Conservation (phyloP, 768 basidiomycete genomes). For the Pholiota molesta region DNA sequence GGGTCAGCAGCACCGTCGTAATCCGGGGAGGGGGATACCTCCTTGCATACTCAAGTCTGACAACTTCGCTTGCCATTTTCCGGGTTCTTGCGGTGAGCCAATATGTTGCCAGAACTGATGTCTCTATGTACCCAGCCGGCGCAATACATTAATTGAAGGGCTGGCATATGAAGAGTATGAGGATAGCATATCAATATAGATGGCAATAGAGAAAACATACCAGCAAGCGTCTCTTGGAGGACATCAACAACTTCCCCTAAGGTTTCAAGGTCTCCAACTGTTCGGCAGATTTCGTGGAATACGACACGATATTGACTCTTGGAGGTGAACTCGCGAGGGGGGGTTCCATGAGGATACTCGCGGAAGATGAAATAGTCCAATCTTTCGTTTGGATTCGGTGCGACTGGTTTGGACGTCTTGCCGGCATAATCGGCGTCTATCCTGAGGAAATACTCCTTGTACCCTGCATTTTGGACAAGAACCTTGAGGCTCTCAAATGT, state of each 20-base stretch:
- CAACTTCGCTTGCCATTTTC: slow-evolving; percentile 6
- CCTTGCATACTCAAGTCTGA: slow-evolving; percentile 11
- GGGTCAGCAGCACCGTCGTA: neutral
- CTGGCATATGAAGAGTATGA: neutral
- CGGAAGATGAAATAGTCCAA: too few relatives aligned
- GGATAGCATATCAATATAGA: neutral
- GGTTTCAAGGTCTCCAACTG: slow-evolving; percentile 7
- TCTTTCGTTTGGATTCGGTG: neutral
- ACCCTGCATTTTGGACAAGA: neutral
- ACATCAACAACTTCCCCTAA: slow-evolving; percentile 12
- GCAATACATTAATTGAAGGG: slow-evolving; percentile 14
- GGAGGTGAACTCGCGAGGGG: neutral
- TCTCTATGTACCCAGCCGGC: slow-evolving; percentile 18
- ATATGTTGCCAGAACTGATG: slow-evolving; percentile 16
- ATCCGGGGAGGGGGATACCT: neutral
- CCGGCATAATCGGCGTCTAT: neutral
- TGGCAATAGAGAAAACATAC: neutral
- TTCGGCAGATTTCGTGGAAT: slow-evolving; percentile 11
- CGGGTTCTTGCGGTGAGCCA: neutral
- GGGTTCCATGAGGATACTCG: too few relatives aligned
- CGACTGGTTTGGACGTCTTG: neutral
- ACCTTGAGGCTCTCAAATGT: too few relatives aligned
- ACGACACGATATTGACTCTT: slow-evolving; percentile 16
- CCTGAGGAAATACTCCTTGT: neutral
- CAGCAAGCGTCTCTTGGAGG: neutral